Evolutionary conservation across 495 filamentous ascomycete species (phyloP), one percentile per base, ranked within the genome.

Genomic region (Parathielavia hyrcaniae): DNA sequence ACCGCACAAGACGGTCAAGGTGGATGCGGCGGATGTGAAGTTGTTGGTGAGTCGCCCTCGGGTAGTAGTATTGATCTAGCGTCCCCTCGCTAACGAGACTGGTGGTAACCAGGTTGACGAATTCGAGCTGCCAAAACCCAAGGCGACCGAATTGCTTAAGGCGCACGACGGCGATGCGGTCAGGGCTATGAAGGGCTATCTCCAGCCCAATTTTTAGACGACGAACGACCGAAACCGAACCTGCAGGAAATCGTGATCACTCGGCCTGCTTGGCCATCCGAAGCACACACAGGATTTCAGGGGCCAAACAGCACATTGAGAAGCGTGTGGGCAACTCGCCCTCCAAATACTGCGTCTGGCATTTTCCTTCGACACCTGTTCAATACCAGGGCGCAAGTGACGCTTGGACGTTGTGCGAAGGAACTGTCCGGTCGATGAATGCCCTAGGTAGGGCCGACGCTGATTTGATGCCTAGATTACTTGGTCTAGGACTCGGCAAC

Each of bases 131-230:
- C 79, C 75, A 14, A 95, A 93, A 71, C 61, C 66, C 7, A 93
- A 90, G 69, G 91, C 90, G 2, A 95, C 88, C 14, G 91, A 96
- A 48, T 69, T 96, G 53, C 79, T 96, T 40, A 86, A 82, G 69
- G 73, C 79, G n/a, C 78, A 91, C 65, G 89, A 91, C 39, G 91
- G 90, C 0, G 82, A 93, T 73, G 83, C 82, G 1, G 80, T 81
- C 11, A 78, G 78, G 67, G 89, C 90, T 4, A 79, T 95, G 72
- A 81, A 65, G 60, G 86, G 86, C 4, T 80, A 71, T 11, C 30
- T 63, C 22, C 56, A 63, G 56, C 61, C 61, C 11, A 14, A 16
- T 14, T 57, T 63, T 13, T 63, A 57, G 41, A 19, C 32, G 48
- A 12, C n/a, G n/a, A n/a, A n/a, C n/a, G n/a, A n/a, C 17, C 2